These are phyloP conservation scores for Seiridium unicorne DNA, from an alignment of 2,329 filamentous ascomycete genomes.

Conservation along the genomic window DNA sequence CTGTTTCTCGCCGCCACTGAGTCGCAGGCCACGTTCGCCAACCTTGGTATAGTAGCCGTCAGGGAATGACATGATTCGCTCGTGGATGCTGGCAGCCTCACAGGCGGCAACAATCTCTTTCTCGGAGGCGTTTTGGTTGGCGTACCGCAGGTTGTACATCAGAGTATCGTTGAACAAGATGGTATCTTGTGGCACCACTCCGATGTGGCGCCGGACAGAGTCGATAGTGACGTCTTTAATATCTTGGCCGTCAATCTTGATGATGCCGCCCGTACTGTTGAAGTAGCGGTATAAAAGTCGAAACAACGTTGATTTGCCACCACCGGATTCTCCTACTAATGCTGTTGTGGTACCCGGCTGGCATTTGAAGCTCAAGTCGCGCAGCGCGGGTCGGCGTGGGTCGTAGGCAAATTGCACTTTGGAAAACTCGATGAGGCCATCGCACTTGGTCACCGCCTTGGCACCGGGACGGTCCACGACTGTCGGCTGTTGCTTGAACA, in stretches of 20 bases:
- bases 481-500: constrained; percentile 94
- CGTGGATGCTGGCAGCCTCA: constrained; percentile 84
- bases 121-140: constrained; percentile 76
- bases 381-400: constrained; percentile 77
- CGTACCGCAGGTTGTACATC: constrained; percentile 93
- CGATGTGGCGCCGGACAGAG: constrained; percentile 86
- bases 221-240: constrained; percentile 88
- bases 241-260: constrained; percentile 80
- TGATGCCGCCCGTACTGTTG: constrained; percentile 76
- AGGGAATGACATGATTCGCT: constrained; percentile 85
- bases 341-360: constrained; percentile 89
- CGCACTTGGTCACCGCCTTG: constrained; percentile 61
- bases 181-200: constrained; percentile 95
- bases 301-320: constrained; percentile 96
- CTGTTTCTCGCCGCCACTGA: constrained; percentile 92
- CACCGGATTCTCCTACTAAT: constrained; percentile 93
- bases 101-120: constrained; percentile 82
- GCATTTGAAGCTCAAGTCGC: constrained; percentile 82
- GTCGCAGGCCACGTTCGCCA: constrained; percentile 80
- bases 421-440: constrained; percentile 82
- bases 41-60: constrained; percentile 89
- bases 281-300: constrained; percentile 96
- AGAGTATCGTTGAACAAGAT: constrained; percentile 91
- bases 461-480: constrained; percentile 76
- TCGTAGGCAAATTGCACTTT: constrained; percentile 93